phyloP scores from a whole-genome alignment of 108 stramenopile species.

The Cyclostephanos invisitatus region DNA sequence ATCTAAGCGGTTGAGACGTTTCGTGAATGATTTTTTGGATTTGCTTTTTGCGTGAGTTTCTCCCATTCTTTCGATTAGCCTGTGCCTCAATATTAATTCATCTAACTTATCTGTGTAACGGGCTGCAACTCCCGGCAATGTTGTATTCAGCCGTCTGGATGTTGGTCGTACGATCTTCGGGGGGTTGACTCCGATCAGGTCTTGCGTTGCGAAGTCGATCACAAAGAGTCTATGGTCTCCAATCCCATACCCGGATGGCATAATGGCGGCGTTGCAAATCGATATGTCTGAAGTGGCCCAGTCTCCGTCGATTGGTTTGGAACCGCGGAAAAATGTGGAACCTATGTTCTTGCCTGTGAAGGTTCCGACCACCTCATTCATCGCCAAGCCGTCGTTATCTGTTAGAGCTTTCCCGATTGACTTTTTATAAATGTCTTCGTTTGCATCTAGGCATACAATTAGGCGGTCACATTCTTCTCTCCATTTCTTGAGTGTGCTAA shows the following conservation, averaged over 20 bases:
- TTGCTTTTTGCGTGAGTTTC: neutral
- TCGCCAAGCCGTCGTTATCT: neutral
- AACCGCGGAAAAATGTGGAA: slow-evolving; percentile 13
- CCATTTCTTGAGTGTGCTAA: neutral
- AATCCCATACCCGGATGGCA: slow-evolving; percentile 7
- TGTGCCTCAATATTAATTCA: neutral
- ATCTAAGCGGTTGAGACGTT: neutral
- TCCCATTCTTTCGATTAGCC: neutral
- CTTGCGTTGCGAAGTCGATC: neutral
- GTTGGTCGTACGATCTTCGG: neutral
- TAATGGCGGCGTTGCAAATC: neutral
- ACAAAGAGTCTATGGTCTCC: slow-evolving; percentile 12
- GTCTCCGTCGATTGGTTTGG: slow-evolving; percentile 5
- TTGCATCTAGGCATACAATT: slow-evolving; percentile 4
- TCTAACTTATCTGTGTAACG: neutral
- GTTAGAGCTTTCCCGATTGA: neutral
- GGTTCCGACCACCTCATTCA: slow-evolving; percentile 1
- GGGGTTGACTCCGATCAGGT: neutral
- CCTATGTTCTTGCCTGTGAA: neutral
- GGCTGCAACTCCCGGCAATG: neutral
- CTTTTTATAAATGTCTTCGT: neutral
- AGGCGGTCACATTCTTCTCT: neutral
- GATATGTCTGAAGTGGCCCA: neutral
- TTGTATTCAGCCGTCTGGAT: neutral
- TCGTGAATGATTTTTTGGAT: neutral